Evolutionary conservation across 1,284 basidiomycete species (phyloP), one percentile per base, ranked within the genome.

Genomic region (Leucoagaricus sp.): DNA sequence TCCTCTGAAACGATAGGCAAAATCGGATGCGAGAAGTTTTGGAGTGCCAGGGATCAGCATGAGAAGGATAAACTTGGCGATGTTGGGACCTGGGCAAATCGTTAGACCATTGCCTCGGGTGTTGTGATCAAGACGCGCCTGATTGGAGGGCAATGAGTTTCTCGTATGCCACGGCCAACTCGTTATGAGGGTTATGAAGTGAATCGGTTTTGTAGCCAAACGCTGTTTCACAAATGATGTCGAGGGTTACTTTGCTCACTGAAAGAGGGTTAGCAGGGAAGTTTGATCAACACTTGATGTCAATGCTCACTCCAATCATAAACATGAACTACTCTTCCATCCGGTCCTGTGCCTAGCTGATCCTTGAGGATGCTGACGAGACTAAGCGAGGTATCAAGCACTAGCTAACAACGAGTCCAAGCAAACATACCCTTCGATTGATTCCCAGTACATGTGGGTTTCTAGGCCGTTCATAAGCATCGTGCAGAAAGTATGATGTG

Each of bases 241-340:
- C 79, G 0, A 82, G 69, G 0, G 79, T 79, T 1, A 75, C 78
- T 65, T 80, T 82, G 62, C 75, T 77, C 73, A 79, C 78, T 81
- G 56, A 8, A 34, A 19, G 9, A 31, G n/a, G n/a, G n/a, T n/a
- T n/a, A n/a, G n/a, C n/a, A n/a, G n/a, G n/a, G n/a, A n/a, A n/a
- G n/a, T n/a, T n/a, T n/a, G n/a, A n/a, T n/a, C n/a, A n/a, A n/a
- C n/a, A n/a, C n/a, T n/a, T n/a, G n/a, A n/a, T n/a, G n/a, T n/a
- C n/a, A n/a, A n/a, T n/a, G n/a, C 77, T 26, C 61, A 80, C 79
- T 72, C 79, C 78, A 81, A 47, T 79, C 75, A 57, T 80, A 81
- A 64, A 80, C 72, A 5, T 63, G 62, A 21, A 79, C 59, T 5
- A 69, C 65, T 21, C 68, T 71, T 0, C 75, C 75, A 9, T 67